A percentile compares a stretch with the other conserved stretches of the same genome.
Conservation (phyloP, 2,329 filamentous ascomycete genomes). For the Stagonosporopsis tanaceti region DNA sequence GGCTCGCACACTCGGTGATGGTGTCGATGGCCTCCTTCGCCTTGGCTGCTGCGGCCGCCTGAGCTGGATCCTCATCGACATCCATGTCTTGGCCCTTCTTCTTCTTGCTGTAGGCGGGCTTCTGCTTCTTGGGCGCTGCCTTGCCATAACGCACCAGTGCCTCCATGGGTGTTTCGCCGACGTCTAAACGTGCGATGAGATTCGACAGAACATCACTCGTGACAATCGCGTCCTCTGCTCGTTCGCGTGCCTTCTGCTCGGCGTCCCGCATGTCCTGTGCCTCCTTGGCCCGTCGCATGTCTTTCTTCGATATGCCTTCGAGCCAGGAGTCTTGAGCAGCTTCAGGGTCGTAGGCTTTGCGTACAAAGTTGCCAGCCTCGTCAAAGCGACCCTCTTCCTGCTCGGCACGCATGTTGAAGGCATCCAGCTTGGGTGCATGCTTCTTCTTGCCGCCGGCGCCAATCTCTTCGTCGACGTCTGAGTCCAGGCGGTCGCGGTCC, state of each 20-base stretch:
- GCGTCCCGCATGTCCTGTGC: constrained; percentile 86
- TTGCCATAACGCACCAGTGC: constrained; percentile 83
- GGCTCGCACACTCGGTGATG: constrained; percentile 90
- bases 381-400: constrained; percentile 94
- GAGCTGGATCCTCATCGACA: constrained; percentile 64
- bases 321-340: constrained; percentile 92
- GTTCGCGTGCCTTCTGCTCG: constrained; percentile 74
- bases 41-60: constrained; percentile 73
- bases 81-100: constrained; percentile 69
- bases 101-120: constrained; percentile 56
- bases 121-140: constrained; percentile 57
- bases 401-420: constrained; percentile 91
- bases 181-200: constrained; percentile 77
- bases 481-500: constrained; percentile 69
- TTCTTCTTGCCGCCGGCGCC: constrained; percentile 90
- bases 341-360: constrained; percentile 88
- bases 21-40: constrained; percentile 78
- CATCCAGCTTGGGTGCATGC: constrained; percentile 92
- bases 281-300: constrained; percentile 86
- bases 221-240: constrained; percentile 76
- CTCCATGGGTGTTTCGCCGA: constrained; percentile 86
- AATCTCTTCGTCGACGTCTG: constrained; percentile 83
- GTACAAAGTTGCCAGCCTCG: constrained; percentile 86
- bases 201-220: constrained; percentile 76
- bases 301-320: constrained; percentile 90